Conservation (phyloP, 2,329 filamentous ascomycete species). For the Fusarium decemcellulare region DNA sequence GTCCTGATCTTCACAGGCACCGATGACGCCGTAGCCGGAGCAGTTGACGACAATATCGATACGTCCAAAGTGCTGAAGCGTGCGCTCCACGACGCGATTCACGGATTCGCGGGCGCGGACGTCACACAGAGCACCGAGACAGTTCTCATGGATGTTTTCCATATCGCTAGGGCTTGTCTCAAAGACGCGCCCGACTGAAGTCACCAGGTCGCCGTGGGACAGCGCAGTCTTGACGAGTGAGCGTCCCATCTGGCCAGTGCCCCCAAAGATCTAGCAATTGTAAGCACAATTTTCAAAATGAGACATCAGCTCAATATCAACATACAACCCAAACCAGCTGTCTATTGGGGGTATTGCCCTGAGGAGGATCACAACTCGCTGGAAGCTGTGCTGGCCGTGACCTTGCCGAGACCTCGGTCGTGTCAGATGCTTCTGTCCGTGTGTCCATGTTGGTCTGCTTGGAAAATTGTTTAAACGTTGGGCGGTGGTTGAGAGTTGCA, state of each 20-base stretch:
- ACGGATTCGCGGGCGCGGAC: conserved; percentile 88
- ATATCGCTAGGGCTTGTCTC: conserved; percentile 83
- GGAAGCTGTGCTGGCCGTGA: conserved; percentile 72
- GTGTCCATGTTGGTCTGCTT: conserved; percentile 43
- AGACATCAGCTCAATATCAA: background rate
- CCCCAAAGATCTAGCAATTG: conserved; percentile 82
- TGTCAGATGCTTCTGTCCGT: conserved; percentile 44
- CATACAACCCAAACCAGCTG: conserved; percentile 89
- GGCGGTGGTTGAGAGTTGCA: conserved; percentile 2
- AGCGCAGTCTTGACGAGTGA: conserved; percentile 89
- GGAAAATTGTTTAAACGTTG: background rate
- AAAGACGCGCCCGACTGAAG: conserved; percentile 86
- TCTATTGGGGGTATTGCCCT: conserved; percentile 76
- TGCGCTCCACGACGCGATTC: conserved; percentile 76
- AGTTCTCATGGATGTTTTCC: conserved; percentile 79
- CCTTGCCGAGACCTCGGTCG: conserved; percentile 46
- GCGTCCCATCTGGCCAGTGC: conserved; percentile 96
- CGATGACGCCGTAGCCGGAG: conserved; percentile 95
- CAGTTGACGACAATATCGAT: conserved; percentile 95
- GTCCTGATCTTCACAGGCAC: conserved; percentile 96
- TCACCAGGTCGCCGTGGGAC: conserved; percentile 84
- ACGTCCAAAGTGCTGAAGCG: conserved; percentile 81
- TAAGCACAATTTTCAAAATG: conserved; percentile 11
- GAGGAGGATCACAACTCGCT: conserved; percentile 87
- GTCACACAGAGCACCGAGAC: conserved; percentile 88